A percentile compares a stretch with the other conserved stretches of the same genome.
These are phyloP conservation scores for Phytophthora europaea DNA, from an alignment of 352 stramenopile genomes.

Conservation along the genomic window DNA sequence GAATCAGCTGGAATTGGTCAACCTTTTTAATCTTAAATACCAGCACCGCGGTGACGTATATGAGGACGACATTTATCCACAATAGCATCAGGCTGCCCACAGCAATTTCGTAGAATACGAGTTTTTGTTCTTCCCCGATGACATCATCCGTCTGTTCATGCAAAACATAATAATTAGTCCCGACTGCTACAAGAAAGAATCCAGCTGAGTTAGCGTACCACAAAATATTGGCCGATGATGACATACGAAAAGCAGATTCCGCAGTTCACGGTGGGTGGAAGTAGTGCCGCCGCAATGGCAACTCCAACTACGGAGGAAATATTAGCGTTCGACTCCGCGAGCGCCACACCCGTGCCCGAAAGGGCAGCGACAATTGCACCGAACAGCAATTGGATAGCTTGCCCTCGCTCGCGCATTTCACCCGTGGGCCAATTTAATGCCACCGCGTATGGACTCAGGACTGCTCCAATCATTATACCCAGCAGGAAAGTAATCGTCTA, in stretches of 20 bases:
- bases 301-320: slow-evolving; percentile 92
- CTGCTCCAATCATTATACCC: slow-evolving; percentile 83
- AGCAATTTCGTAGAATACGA: slow-evolving; percentile 90
- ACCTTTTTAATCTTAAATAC: slow-evolving; percentile 93
- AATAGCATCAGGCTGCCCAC: slow-evolving; percentile 84
- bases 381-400: slow-evolving; percentile 86
- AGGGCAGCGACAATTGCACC: slow-evolving; percentile 82
- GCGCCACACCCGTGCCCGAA: slow-evolving; percentile 77
- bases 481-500: slow-evolving; percentile 83
- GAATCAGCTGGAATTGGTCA: slow-evolving; percentile 87
- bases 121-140: slow-evolving; percentile 84
- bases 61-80: slow-evolving; percentile 92
- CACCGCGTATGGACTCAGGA: slow-evolving; percentile 82
- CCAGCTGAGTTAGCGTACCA: slow-evolving; percentile 42
- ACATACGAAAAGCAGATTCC: slow-evolving; percentile 91
- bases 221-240: slow-evolving; percentile 87
- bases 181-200: not conserved
- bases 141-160: slow-evolving; percentile 63
- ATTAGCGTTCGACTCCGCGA: slow-evolving; percentile 90
- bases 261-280: slow-evolving; percentile 89
- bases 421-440: slow-evolving; percentile 84
- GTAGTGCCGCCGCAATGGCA: slow-evolving; percentile 84
- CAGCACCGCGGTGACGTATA: slow-evolving; percentile 88
- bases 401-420: slow-evolving; percentile 83
- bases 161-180: not conserved